phyloP scores from a whole-genome alignment of 2,329 filamentous ascomycete genomes.

The Chaetomium sp. region DNA sequence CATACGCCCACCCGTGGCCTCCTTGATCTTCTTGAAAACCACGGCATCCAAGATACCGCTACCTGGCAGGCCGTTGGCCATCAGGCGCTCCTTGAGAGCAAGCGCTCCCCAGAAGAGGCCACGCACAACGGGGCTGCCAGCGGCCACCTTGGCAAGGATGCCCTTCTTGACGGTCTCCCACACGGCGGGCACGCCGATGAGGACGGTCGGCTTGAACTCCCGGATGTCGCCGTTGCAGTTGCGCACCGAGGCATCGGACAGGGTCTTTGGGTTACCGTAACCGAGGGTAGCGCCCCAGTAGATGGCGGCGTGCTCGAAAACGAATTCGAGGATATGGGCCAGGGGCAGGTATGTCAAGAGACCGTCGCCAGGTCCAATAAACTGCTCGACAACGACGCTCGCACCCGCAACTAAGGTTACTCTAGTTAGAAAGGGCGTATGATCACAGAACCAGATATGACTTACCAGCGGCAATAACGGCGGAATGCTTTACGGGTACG shows the following conservation, averaged over 20 bases:
- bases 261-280: constrained; percentile 79
- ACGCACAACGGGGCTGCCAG: constrained; percentile 59
- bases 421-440: background rate
- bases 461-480: constrained; percentile 67
- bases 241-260: constrained; percentile 73
- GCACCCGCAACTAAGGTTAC: constrained; percentile 60
- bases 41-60: constrained; percentile 65
- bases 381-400: constrained; percentile 67
- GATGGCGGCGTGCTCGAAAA: constrained; percentile 78
- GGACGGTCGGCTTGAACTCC: constrained; percentile 74
- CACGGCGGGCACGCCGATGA: constrained; percentile 82
- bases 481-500: constrained; percentile 67
- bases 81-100: constrained; percentile 45
- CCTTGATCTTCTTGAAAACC: constrained; percentile 87
- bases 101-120: constrained; percentile 66
- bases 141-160: constrained; percentile 68
- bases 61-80: constrained; percentile 54
- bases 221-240: constrained; percentile 85
- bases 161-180: constrained; percentile 93
- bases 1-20: constrained; percentile 75
- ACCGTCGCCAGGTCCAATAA: constrained; percentile 70
- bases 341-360: constrained; percentile 79
- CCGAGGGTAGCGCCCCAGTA: constrained; percentile 87
- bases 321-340: constrained; percentile 84
- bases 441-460: constrained; percentile 13